Base-by-base conservation (phyloP, 202 grass and related monocot genomes). In the Hordeum pubiflorum region DNA sequence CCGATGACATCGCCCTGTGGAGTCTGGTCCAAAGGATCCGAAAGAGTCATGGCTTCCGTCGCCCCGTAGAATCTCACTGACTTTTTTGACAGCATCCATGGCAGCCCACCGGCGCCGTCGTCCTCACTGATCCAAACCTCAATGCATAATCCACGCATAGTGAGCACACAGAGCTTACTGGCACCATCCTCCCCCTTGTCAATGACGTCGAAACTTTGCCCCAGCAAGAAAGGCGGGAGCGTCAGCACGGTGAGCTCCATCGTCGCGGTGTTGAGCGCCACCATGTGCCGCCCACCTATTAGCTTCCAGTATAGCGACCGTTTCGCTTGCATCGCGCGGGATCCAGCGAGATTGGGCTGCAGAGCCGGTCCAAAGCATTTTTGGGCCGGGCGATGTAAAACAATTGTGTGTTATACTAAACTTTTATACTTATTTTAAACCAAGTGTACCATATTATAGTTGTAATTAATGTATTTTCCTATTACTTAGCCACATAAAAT, bases 241-340 rank as follows among this genome's bases (percentile, higher is more conserved):
- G 74, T 27, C 10, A 83, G 9, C 7, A 87, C 44, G 10, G 86
- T 23, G 29, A 87, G 29, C 10, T 59, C 75, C 64, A 48, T 87
- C 7, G 58, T 74, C 48, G 20, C 50, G 10, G 29, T 79, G 68
- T 43, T 79, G 59, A 87, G 24, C 10, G 27, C 74, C 48, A 83
- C 4, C 80, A 87, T 32, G 48, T 60, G 58, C 52, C n/a, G 48
- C 27, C 67, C 38, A 3, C 86, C 86, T 20, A 66, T 29, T 9
- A 83, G 80, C 68, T 29, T 79, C 86, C 80, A 83, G 80, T 79
- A 87, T 8, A 87, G 50, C 20, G 67, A 83, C 8, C 27, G 10
- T 75, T 83, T 68, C 4, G 75, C 86, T 22, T 87, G 80, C 86
- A 87, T 87, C 21, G 67, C 58, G 21, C 75, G 27, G 48, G 38